These are phyloP conservation scores for Daldinia grandis DNA, from an alignment of 495 filamentous ascomycete species.

Conservation along the genomic window DNA sequence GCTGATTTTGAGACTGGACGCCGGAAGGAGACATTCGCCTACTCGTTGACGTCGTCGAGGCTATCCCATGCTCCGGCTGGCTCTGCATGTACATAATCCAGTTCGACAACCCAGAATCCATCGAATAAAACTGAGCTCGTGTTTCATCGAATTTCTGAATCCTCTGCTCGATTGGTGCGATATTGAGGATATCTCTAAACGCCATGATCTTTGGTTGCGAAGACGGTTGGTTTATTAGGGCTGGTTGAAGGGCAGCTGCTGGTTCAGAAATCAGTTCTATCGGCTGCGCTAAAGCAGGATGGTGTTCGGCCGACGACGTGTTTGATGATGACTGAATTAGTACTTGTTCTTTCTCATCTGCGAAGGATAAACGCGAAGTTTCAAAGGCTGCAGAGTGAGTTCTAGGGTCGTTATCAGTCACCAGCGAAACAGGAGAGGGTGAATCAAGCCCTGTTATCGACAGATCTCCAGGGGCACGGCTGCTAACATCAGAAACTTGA, in stretches of 20 bases:
- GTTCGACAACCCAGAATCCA: conserved; percentile 75
- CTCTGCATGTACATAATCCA: conserved; percentile 68
- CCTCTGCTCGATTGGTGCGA: conserved; percentile 68
- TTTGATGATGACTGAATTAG: conserved; percentile 44
- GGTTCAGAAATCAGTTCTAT: conserved; percentile 9
- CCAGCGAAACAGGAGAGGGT: conserved; percentile 48
- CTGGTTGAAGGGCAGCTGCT: conserved; percentile 19
- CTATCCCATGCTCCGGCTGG: conserved; percentile 48
- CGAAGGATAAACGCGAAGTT: conserved; percentile 45
- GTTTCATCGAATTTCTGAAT: conserved; percentile 74
- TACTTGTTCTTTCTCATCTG: conserved; percentile 60
- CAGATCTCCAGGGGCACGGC: conserved; percentile 39
- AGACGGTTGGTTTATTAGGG: conserved; percentile 31
- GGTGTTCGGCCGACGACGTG: conserved; percentile 49
- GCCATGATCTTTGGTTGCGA: conserved; percentile 57
- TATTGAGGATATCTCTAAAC: conserved; percentile 77
- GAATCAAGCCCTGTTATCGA: conserved; percentile 40
- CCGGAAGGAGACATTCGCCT: conserved; percentile 41
- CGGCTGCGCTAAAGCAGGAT: conserved; percentile 46
- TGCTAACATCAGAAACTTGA: conserved; percentile 50
- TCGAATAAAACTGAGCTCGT: conserved; percentile 70
- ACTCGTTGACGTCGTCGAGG: conserved; percentile 23
- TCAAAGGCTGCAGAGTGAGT: conserved; percentile 13
- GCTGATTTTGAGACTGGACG: conserved; percentile 40
- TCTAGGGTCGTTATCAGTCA: conserved; percentile 22